Evolutionary conservation across 2,329 filamentous ascomycete species (phyloP), one percentile per base, ranked within the genome.

Genomic region (Endothia cerciana): DNA sequence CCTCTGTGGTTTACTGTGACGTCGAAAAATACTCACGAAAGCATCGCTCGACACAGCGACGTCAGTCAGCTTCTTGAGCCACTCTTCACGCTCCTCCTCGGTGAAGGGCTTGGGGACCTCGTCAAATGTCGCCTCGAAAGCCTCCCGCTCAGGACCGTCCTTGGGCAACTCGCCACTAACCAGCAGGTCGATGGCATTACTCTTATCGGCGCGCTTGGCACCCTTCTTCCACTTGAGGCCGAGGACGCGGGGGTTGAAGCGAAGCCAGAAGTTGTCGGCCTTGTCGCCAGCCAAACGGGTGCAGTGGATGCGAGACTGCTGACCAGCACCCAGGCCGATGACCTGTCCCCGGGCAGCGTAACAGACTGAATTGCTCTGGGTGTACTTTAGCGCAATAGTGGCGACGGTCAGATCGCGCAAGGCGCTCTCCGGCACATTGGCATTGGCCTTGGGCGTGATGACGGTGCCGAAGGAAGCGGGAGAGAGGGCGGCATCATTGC

Each of bases 251-350:
- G 92, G 90, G 83, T 97, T 92, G 88, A 98, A 98, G 74, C 95
- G 91, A 85, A 99, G 91, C 95, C 94, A 99, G 94, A 94, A 98
- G 85, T 97, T 97, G 80, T 99, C 95, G 59, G 94, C 93, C 85
- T 99, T 99, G 84, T 98, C 94, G 68, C 95, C 95, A 13, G 95
- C 95, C 61, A 99, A 88, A 71, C 95, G 91, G 51, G 95, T 99
- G 87, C 95, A 99, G 86, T 99, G 95, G 73, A 99, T 99, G 72
- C 95, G 91, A 69, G 92, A 97, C 82, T 99, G 95, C 80, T 99
- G 95, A 68, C 95, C 95, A 64, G 95, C 95, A 71, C 95, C 95
- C 64, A 99, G 89, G 71, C 95, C 95, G 72, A 99, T 86, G 73
- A 98, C 87, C 80, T 98, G 95, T 58, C 95, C 95, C 74, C 97